Evolutionary conservation across 2,329 filamentous ascomycete species (phyloP).

Genomic region (Aspergillus spinulosporus): DNA sequence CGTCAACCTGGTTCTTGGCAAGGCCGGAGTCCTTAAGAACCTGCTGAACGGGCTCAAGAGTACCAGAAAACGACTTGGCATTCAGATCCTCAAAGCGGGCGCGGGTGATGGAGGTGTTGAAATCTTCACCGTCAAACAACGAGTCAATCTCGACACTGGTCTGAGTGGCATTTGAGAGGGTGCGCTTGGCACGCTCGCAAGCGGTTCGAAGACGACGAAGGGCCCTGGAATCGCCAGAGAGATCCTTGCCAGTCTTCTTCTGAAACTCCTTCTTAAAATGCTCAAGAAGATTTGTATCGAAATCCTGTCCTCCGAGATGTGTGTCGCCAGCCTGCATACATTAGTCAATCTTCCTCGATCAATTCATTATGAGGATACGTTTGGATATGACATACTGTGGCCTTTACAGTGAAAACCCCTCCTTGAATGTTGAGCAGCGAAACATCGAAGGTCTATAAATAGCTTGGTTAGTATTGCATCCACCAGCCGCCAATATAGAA

Average conservation of each 20-base stretch:
- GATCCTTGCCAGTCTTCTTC: constrained; percentile 75
- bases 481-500: not conserved
- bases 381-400: constrained; percentile 53
- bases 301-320: constrained; percentile 92
- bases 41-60: constrained; percentile 91
- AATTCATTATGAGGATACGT: too few relatives aligned
- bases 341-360: not conserved
- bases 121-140: constrained; percentile 96
- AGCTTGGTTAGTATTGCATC: not conserved
- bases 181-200: constrained; percentile 99
- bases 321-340: constrained; percentile 75
- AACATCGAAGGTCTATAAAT: constrained; percentile 82
- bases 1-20: constrained; percentile 89
- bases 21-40: constrained; percentile 90
- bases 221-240: constrained; percentile 82
- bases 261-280: constrained; percentile 97
- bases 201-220: constrained; percentile 94
- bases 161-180: constrained; percentile 93
- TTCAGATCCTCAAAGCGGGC: constrained; percentile 99
- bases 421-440: constrained; percentile 98
- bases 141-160: constrained; percentile 99
- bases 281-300: constrained; percentile 92
- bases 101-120: constrained; percentile 95
- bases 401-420: constrained; percentile 99
- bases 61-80: constrained; percentile 90